Evolutionary conservation across 805 yeast genomes (phyloP).

Genomic region (Starmerella powellii): DNA sequence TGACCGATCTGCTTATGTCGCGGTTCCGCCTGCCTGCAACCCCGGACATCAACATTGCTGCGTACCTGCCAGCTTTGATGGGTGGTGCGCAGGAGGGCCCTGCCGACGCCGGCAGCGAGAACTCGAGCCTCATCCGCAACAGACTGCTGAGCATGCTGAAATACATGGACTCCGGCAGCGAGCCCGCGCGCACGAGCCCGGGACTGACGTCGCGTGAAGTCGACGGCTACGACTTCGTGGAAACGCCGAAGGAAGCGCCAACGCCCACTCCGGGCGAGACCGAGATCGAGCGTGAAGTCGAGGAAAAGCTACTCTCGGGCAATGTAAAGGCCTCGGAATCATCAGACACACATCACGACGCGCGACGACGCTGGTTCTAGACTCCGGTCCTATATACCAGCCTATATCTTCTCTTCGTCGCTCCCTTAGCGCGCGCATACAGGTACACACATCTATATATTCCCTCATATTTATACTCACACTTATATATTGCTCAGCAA

Average conservation of each 20-base stretch:
- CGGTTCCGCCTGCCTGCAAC: conserved; percentile 24
- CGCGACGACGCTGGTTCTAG: conserved; percentile 3
- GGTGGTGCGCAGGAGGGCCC: conserved; percentile 1
- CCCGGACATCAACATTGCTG: conserved; percentile 19
- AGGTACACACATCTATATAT: background rate
- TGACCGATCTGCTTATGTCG: conserved; percentile 22
- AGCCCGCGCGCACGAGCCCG: background rate
- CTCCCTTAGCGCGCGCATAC: too few relatives aligned
- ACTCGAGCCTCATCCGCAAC: conserved; percentile 11
- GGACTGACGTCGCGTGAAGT: background rate
- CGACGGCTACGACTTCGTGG: conserved; percentile 17
- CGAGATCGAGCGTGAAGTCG: conserved; percentile 17
- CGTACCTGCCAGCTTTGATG: conserved; percentile 15
- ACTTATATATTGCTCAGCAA: too few relatives aligned
- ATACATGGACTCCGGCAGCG: conserved; percentile 13
- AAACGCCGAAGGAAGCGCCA: conserved; percentile 11
- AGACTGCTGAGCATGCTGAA: conserved; percentile 14
- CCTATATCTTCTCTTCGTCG: too few relatives aligned
- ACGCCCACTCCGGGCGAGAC: conserved; percentile 8
- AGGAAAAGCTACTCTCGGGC: conserved; percentile 1
- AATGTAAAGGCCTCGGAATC: background rate
- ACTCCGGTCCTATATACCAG: too few relatives aligned
- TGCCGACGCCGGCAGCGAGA: conserved; percentile 2
- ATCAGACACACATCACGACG: background rate
- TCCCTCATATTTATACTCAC: too few relatives aligned